Conservation (phyloP, 768 basidiomycete species). For the Lyophyllum semitale region DNA sequence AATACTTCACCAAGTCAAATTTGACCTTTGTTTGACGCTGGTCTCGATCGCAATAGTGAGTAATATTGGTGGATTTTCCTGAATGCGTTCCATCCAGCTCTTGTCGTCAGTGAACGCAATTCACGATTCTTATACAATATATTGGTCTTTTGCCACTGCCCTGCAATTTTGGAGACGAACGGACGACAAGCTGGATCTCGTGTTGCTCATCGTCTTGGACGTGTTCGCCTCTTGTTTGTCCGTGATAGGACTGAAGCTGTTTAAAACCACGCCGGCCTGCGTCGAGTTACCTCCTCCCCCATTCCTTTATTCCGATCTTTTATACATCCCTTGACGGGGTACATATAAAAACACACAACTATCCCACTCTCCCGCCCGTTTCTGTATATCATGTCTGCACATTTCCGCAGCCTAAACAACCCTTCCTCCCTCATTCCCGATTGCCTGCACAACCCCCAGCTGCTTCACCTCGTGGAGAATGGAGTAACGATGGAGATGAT, state of each 20-base stretch:
- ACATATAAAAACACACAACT: constrained; percentile 32
- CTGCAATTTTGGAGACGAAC: not conserved
- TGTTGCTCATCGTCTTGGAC: constrained; percentile 4
- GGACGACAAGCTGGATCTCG: not conserved
- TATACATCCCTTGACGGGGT: constrained; percentile 46
- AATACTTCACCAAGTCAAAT: too few species aligned
- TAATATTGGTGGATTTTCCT: not conserved
- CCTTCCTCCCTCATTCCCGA: constrained; percentile 84
- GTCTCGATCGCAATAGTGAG: not conserved
- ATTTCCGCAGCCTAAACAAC: constrained; percentile 40
- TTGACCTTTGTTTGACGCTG: not conserved
- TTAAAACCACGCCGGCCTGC: constrained; percentile 12
- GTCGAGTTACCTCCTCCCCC: constrained; percentile 14
- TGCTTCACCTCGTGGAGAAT: constrained; percentile 76
- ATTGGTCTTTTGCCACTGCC: not conserved
- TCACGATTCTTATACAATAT: not conserved
- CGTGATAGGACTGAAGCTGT: constrained; percentile 11
- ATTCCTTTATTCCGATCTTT: constrained; percentile 24
- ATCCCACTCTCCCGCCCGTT: constrained; percentile 28
- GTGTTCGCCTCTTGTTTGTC: constrained; percentile 23
- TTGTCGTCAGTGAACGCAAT: not conserved
- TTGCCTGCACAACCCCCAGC: constrained; percentile 74
- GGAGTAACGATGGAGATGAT: constrained; percentile 87
- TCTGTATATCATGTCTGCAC: constrained; percentile 28
- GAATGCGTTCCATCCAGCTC: too few species aligned